These are phyloP conservation scores for Fusarium aywerte DNA, from an alignment of 2,329 filamentous ascomycete genomes.

Conservation along the genomic window DNA sequence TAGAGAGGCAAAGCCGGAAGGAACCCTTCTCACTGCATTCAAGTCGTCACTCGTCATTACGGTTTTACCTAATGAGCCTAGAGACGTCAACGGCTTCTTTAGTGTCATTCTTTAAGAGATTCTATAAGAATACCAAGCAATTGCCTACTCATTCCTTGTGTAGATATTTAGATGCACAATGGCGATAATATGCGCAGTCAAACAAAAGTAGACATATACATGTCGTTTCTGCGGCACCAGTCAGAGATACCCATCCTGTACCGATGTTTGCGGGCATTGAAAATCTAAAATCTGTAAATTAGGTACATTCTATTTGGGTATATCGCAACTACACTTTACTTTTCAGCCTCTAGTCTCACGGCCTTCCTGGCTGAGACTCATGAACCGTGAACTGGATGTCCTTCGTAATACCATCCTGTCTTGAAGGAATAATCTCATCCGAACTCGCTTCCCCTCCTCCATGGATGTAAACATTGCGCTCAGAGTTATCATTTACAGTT, in stretches of 20 bases:
- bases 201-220: too few relatives aligned
- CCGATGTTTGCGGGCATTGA: too few relatives aligned
- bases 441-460: constrained; percentile 34
- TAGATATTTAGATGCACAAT: too few relatives aligned
- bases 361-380: constrained; percentile 1
- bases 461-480: constrained; percentile 31
- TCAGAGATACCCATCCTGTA: not conserved
- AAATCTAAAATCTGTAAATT: not conserved
- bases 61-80: too few relatives aligned
- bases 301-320: not conserved
- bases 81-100: constrained; percentile 48
- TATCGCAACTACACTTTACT: not conserved
- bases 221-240: not conserved
- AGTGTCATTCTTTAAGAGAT: constrained; percentile 46
- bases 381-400: constrained; percentile 39
- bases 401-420: constrained; percentile 25
- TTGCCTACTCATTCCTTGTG: constrained; percentile 41
- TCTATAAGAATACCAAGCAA: constrained; percentile 46
- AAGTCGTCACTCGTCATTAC: too few relatives aligned
- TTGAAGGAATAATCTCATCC: constrained; percentile 34
- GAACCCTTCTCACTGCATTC: too few relatives aligned
- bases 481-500: not conserved
- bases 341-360: not conserved
- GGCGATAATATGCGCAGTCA: not conserved
- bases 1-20: too few relatives aligned